Base-by-base conservation (phyloP, 352 stramenopile genomes). In the Phytophthora tubulina region DNA sequence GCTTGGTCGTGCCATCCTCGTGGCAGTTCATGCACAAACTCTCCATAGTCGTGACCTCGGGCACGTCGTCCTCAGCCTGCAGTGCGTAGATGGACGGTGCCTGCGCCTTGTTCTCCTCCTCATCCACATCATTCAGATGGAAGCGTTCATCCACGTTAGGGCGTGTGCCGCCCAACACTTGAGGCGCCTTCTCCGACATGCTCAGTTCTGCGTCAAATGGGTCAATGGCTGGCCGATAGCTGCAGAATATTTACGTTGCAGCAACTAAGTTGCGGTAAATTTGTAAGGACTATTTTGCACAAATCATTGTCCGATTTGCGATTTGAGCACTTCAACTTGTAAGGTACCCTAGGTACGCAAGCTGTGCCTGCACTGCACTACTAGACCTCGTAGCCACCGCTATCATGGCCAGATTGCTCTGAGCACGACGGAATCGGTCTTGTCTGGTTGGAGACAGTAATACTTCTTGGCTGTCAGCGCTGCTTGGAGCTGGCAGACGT, bases 21-120 rank as follows among this genome's bases (percentile, higher is more conserved):
- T 82, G 73, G 77, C 95, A 98, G 70, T 92, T 92, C 78, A 97
- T 97, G 69, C 95, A 98, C 59, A 97, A 52, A 75, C 90, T 97
- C 54, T 92, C 79, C 49, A 91, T 78, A 31, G 77, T 82, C 9
- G 84, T 91, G 32, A 91, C 82, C 53, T 90, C 79, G 2, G 80
- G 81, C 10, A 85, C 74, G 42, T 89, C 84, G 56, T 90, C 78
- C 46, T 91, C 82, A 36, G 72, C 74, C 61, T 83, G 74, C 38
- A 80, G 31, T 53, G 75, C 31, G 68, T 82, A 82, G 41, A 85
- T 85, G 45, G 67, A 73, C 44, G 80, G 78, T 21, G 72, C 66
- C 3, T 52, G 10, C 9, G 73, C 49, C 35, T 54, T 46, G 4
- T 64, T 44, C 13, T 65, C 62, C 17, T 80, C 35, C 14, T 66